Conservation (phyloP, 148 eudicot species). For the Simmondsia chinensis region DNA sequence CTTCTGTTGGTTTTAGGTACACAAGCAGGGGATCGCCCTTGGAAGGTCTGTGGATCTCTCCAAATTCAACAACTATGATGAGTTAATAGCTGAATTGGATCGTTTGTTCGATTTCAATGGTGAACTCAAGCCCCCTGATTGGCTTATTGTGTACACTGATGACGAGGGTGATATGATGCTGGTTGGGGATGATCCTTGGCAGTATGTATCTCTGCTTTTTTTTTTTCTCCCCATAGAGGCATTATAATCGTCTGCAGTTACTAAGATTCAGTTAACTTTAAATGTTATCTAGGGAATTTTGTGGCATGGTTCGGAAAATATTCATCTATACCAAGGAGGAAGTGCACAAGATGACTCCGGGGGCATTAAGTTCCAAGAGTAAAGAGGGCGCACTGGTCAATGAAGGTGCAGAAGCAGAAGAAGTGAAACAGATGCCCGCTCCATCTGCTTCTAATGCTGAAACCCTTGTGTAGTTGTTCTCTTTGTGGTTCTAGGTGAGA, state of each 20-base stretch:
- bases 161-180: constrained; percentile 99
- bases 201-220: constrained; percentile 34
- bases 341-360: constrained; percentile 77
- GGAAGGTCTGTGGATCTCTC: constrained; percentile 95
- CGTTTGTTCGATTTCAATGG: constrained; percentile 71
- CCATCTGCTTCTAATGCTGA: constrained; percentile 33
- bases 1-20: constrained; percentile 49
- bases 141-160: constrained; percentile 87
- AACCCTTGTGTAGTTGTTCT: constrained; percentile 18
- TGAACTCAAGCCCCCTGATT: constrained; percentile 56
- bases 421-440: constrained; percentile 28
- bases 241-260: not conserved
- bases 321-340: constrained; percentile 86
- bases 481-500: constrained; percentile 20
- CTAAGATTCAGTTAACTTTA: not conserved
- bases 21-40: constrained; percentile 89
- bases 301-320: constrained; percentile 85
- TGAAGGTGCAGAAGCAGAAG: constrained; percentile 51
- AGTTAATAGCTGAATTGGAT: constrained; percentile 75
- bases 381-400: constrained; percentile 40
- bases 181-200: constrained; percentile 99
- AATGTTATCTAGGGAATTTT: constrained; percentile 58
- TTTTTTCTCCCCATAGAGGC: not conserved
- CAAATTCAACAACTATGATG: constrained; percentile 67
- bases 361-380: constrained; percentile 35